These are phyloP conservation scores for Orbilia blumenaviensis DNA, from an alignment of 2,329 filamentous ascomycete species.

Conservation along the genomic window DNA sequence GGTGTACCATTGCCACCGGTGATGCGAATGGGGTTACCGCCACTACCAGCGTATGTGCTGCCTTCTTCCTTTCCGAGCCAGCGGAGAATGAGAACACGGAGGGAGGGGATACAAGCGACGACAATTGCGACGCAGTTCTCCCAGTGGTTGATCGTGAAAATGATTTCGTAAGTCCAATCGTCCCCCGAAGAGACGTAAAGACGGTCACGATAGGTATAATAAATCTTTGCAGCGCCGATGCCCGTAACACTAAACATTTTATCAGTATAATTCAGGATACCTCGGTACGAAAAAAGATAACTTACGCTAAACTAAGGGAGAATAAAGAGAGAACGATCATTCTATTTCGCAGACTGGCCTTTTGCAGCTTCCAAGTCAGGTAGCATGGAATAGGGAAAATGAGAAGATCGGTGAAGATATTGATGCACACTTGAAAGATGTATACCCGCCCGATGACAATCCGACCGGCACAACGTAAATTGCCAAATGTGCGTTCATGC, in stretches of 20 bases:
- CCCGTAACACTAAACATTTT: slow-evolving; percentile 59
- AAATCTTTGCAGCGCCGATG: slow-evolving; percentile 62
- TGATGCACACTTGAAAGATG: slow-evolving; percentile 62
- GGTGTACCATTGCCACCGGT: slow-evolving; percentile 12
- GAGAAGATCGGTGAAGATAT: slow-evolving; percentile 61
- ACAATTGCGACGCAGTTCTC: slow-evolving; percentile 63
- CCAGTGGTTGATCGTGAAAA: slow-evolving; percentile 62
- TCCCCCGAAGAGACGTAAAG: slow-evolving; percentile 60
- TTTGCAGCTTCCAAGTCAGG: slow-evolving; percentile 62
- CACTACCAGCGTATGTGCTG: background rate
- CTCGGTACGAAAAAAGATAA: background rate
- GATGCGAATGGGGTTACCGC: slow-evolving; percentile 35
- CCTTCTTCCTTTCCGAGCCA: slow-evolving; percentile 58
- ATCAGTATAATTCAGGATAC: background rate
- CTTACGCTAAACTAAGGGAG: slow-evolving; percentile 61
- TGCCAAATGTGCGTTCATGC: slow-evolving; percentile 61
- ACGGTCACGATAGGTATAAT: slow-evolving; percentile 61
- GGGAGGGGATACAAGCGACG: slow-evolving; percentile 62
- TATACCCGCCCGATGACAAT: slow-evolving; percentile 61
- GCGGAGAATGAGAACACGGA: slow-evolving; percentile 61
- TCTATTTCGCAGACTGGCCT: slow-evolving; percentile 60
- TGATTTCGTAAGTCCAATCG: slow-evolving; percentile 62
- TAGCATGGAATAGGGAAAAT: slow-evolving; percentile 62
- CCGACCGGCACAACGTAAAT: slow-evolving; percentile 61
- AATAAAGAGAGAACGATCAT: slow-evolving; percentile 61